Conservation (phyloP, 2,329 filamentous ascomycete genomes). For the Lasiodiplodia hormozganensis region DNA sequence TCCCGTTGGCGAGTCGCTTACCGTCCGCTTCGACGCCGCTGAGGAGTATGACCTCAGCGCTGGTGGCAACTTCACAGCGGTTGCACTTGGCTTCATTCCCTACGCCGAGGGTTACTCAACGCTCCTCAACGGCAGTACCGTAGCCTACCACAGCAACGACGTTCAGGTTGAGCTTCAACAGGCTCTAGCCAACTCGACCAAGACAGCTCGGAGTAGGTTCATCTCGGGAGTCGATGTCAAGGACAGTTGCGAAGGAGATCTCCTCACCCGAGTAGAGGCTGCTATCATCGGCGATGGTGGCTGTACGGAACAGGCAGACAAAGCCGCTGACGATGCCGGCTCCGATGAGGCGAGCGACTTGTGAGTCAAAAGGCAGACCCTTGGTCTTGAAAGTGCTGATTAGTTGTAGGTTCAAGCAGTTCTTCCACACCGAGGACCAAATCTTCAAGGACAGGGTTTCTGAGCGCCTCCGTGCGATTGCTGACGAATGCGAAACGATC, state of each 20-base stretch:
- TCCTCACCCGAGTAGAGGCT: conserved; percentile 52
- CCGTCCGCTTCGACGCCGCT: conserved; percentile 62
- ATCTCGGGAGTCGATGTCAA: conserved; percentile 57
- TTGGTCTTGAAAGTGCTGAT: neutral
- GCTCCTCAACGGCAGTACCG: conserved; percentile 57
- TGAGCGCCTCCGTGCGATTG: neutral
- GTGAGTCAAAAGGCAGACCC: neutral
- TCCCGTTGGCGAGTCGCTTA: conserved; percentile 55
- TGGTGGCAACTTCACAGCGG: conserved; percentile 63
- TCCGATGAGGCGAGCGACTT: conserved; percentile 44
- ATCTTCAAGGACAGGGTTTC: neutral
- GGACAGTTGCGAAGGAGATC: conserved; percentile 61
- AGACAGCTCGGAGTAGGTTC: conserved; percentile 50
- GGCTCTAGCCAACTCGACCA: conserved; percentile 58
- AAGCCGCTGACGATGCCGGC: conserved; percentile 59
- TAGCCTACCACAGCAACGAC: conserved; percentile 66
- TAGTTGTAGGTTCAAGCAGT: conserved; percentile 58
- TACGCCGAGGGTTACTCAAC: conserved; percentile 61
- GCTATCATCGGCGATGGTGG: conserved; percentile 56
- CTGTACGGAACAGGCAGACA: conserved; percentile 60
- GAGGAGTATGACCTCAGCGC: conserved; percentile 60
- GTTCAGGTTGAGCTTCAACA: conserved; percentile 65
- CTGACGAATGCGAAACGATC: neutral
- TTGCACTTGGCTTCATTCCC: conserved; percentile 63
- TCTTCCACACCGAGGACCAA: conserved; percentile 61